Evolutionary conservation across 2,329 filamentous ascomycete species (phyloP).

Genomic region (Hymenoscyphus infarciens): DNA sequence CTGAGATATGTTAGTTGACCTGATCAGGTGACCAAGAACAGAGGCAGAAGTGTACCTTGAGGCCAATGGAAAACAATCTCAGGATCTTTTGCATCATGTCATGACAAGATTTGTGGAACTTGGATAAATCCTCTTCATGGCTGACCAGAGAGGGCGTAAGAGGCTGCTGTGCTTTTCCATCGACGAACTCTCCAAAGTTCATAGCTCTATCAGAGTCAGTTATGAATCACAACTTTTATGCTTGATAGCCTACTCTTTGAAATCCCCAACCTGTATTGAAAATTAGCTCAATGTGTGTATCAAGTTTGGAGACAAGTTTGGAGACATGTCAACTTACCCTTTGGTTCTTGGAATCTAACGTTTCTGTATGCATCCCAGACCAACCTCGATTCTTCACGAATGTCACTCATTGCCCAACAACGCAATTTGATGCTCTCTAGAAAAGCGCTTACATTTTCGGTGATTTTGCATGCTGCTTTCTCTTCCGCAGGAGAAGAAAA

Average conservation of each 20-base stretch:
- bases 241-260: conserved; percentile 67
- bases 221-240: neutral
- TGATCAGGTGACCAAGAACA: neutral
- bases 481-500: conserved; percentile 68
- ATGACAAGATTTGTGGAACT: conserved; percentile 70
- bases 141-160: conserved; percentile 62
- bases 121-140: conserved; percentile 57
- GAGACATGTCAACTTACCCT: conserved; percentile 48
- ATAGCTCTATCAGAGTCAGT: conserved; percentile 61
- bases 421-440: neutral
- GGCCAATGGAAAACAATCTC: conserved; percentile 71
- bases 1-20: conserved; percentile 23
- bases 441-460: conserved; percentile 50
- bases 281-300: neutral
- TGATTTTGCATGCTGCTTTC: conserved; percentile 72
- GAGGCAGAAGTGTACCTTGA: conserved; percentile 48
- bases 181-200: conserved; percentile 78
- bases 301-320: neutral
- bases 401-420: conserved; percentile 19
- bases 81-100: conserved; percentile 70
- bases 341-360: conserved; percentile 78
- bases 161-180: conserved; percentile 68
- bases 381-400: conserved; percentile 74
- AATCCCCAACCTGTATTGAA: conserved; percentile 64
- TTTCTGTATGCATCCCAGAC: conserved; percentile 84